Conservation (phyloP, 2,329 filamentous ascomycete species). For the Aquanectria penicillioides region DNA sequence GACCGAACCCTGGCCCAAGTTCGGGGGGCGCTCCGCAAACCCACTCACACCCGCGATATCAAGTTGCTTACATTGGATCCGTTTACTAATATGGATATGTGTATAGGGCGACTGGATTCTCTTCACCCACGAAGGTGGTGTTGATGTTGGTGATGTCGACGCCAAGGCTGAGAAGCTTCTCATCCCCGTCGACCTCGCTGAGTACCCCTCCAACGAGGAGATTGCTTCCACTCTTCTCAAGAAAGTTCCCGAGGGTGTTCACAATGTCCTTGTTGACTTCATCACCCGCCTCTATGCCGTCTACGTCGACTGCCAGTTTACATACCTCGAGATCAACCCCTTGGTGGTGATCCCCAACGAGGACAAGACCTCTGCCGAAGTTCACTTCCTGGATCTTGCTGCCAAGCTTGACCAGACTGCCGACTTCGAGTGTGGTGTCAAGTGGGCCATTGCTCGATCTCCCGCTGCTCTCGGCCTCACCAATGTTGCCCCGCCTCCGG, state of each 20-base stretch:
- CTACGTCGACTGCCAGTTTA: constrained; percentile 99
- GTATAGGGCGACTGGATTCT: constrained; percentile 97
- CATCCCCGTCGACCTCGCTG: constrained; percentile 91
- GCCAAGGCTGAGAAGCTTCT: constrained; percentile 98
- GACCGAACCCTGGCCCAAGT: constrained; percentile 28
- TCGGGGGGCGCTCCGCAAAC: constrained; percentile 26
- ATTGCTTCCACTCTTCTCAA: constrained; percentile 86
- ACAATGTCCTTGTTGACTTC: constrained; percentile 99
- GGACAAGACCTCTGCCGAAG: constrained; percentile 89
- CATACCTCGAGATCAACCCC: constrained; percentile 99
- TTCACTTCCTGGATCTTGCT: constrained; percentile 98
- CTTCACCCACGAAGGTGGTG: constrained; percentile 99
- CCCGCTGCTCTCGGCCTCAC: constrained; percentile 88
- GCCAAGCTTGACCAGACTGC: constrained; percentile 99
- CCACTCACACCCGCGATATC: constrained; percentile 17
- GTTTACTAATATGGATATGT: constrained; percentile 33
- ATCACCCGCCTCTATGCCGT: constrained; percentile 98
- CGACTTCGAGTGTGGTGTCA: constrained; percentile 98
- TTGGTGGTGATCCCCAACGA: constrained; percentile 97
- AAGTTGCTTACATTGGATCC: constrained; percentile 13
- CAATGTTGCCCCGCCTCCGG: constrained; percentile 68
- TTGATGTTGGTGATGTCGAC: constrained; percentile 99
- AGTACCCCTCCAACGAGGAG: constrained; percentile 96
- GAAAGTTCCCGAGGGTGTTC: constrained; percentile 93
- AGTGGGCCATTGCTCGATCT: constrained; percentile 97